Conservation (phyloP, 345 rosid genomes). For the Gossypium stocksii region DNA sequence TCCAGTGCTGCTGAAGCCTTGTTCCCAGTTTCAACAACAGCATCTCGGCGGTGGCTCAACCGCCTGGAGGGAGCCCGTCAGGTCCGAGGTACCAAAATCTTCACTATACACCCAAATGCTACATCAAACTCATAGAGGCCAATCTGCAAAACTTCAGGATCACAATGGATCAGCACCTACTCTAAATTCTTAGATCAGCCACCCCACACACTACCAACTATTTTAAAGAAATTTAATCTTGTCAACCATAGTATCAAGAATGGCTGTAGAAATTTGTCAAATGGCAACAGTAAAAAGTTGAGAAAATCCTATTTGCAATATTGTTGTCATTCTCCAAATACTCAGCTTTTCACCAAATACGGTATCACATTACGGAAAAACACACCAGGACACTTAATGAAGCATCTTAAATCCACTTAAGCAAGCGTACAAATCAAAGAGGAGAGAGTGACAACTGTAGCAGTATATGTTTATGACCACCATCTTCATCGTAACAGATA, state of each 20-base stretch:
- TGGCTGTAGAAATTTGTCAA: background rate
- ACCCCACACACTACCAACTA: background rate
- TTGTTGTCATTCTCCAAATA: background rate
- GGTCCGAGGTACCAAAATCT: conserved; percentile 29
- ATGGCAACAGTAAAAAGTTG: background rate
- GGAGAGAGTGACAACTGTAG: background rate
- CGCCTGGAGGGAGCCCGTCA: background rate
- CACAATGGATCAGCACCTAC: conserved; percentile 28
- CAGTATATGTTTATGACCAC: background rate
- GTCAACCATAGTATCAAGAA: background rate
- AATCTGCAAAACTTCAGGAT: conserved; percentile 17
- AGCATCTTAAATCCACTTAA: background rate
- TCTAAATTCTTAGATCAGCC: conserved; percentile 19
- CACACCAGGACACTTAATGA: background rate
- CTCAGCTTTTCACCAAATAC: background rate
- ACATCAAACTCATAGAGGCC: conserved; percentile 17
- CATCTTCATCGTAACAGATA: background rate
- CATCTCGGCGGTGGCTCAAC: no score
- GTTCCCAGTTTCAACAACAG: no score
- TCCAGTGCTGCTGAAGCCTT: no score
- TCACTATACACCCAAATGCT: conserved; percentile 33
- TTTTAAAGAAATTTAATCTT: background rate
- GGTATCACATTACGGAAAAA: background rate
- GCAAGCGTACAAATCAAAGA: background rate
- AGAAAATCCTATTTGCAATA: background rate